Evolutionary conservation across 306 rosid genomes (phyloP), one percentile per base, ranked within the genome.

Genomic region (Quercus agrifolia): DNA sequence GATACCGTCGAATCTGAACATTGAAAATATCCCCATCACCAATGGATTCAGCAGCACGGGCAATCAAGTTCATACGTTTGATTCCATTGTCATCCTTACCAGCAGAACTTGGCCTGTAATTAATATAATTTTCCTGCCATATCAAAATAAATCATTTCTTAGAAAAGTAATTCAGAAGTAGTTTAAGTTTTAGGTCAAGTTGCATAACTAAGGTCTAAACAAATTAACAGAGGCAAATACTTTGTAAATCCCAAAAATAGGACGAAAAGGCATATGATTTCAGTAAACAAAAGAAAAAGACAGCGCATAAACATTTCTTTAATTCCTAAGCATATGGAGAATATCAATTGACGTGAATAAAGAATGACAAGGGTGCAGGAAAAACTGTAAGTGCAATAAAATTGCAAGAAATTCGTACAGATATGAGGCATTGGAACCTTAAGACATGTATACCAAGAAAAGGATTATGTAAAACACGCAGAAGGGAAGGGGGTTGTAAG

Each of bases 31-130:
- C 99, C 58, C 94, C 99, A 85, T 89, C 88, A 46, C 92, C 97
- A 84, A 95, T 93, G 79, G 98, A 95, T 85, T 93, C 99, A 55
- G 99, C 94, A 19, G 99, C 96, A 77, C 91, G 88, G 56, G 98
- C 98, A 76, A 95, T 90, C 80, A 86, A 81, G 81, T 84, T 82
- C 99, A 95, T 91, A 25, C 96, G 98, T 82, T 91, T 91, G 68
- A 90, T 55, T 77, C 93, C 98, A 84, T 49, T 80, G 84, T 87
- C 92, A 84, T 95, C 99, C 85, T 90, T 93, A 71, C 84, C 85
- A 79, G 82, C 88, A n/a, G 74, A 74, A 82, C 93, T 95, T 73
- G 99, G 94, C 82, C 88, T 90, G 80, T 89, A 93, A 80, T 95
- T 93, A 30, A 95, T 71, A 87, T 95, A 95, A 85, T 95, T 95